Base-by-base conservation (phyloP, 2,329 filamentous ascomycete genomes). In the Apiospora phragmitis region DNA sequence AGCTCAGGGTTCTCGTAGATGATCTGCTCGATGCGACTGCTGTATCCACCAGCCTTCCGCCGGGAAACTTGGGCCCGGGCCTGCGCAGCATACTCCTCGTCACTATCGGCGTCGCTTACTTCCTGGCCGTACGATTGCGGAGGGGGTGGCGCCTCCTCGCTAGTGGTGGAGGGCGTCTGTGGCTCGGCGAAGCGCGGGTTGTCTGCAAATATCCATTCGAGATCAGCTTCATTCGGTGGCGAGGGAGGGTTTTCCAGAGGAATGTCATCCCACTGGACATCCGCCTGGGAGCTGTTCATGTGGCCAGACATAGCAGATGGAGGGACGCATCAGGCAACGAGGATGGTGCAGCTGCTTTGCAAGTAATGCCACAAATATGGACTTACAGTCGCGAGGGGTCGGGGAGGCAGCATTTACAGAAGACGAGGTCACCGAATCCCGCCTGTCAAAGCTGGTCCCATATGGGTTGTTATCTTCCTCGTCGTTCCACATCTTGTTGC, bases 401-500 rank as follows among this genome's bases (percentile, higher is more conserved):
- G 91, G 91, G 49, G 91, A 93, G 69, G 90, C 85, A 29, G 91
- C 90, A 78, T 92, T 90, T 26, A 86, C 86, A 59, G 86, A 85
- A 42, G 92, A 92, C 38, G 92, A 94, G 65, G 90, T 87, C 80
- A 92, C 90, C 73, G 93, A 93, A 81, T 97, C 93, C 77, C 93
- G 91, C 77, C 93, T 92, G 81, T 96, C 93, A 85, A 97, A 98
- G 82, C 94, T 95, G 77, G 87, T 90, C 74, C 94, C 95, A 79
- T 98, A 98, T 6, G 95, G 95, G 81, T 98, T 98, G 84, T 98
- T 98, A 80, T 98, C 94, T 73, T 80, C 79, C 84, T 98, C 95
- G 86, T 98, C 95, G 88, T 98, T 97, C 95, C 95, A 98, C 95
- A 98, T 98, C 76, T 68, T 68, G 45, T 18, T 38, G 67, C 18